Evolutionary conservation across 176 grass and related monocot species (phyloP).

Genomic region (Aegilops bicornis): DNA sequence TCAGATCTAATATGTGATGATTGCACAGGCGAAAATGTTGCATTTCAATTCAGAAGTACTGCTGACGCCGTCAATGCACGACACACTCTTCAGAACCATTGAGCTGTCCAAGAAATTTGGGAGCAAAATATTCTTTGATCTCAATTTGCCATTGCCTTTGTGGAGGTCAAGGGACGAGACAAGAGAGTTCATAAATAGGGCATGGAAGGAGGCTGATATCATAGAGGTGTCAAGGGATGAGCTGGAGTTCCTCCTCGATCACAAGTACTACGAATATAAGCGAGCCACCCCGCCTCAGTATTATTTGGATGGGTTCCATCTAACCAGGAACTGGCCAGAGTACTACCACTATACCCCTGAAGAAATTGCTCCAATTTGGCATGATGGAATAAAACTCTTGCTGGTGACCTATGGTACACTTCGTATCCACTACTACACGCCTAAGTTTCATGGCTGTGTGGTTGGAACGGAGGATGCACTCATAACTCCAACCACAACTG

Average conservation of each 20-base stretch:
- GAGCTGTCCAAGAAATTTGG: conserved; percentile 68
- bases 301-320: conserved; percentile 64
- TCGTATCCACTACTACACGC: conserved; percentile 85
- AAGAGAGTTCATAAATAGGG: conserved; percentile 53
- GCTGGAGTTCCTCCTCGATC: conserved; percentile 89
- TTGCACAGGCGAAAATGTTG: conserved; percentile 73
- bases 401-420: conserved; percentile 76
- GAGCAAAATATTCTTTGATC: conserved; percentile 80
- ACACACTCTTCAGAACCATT: conserved; percentile 80
- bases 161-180: conserved; percentile 85
- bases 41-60: conserved; percentile 91
- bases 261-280: conserved; percentile 75
- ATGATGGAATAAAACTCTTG: conserved; percentile 77
- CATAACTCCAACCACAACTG: conserved; percentile 75
- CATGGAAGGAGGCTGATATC: conserved; percentile 75
- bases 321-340: conserved; percentile 55
- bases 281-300: conserved; percentile 75
- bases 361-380: conserved; percentile 78
- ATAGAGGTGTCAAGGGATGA: conserved; percentile 88
- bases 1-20: conserved; percentile 31
- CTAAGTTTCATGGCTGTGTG: conserved; percentile 77
- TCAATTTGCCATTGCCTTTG: conserved; percentile 77
- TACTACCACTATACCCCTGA: conserved; percentile 70
- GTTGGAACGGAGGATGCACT: conserved; percentile 72
- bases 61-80: conserved; percentile 50